Base-by-base conservation (phyloP, 257 asterid species). In the Gentiana macrophylla region DNA sequence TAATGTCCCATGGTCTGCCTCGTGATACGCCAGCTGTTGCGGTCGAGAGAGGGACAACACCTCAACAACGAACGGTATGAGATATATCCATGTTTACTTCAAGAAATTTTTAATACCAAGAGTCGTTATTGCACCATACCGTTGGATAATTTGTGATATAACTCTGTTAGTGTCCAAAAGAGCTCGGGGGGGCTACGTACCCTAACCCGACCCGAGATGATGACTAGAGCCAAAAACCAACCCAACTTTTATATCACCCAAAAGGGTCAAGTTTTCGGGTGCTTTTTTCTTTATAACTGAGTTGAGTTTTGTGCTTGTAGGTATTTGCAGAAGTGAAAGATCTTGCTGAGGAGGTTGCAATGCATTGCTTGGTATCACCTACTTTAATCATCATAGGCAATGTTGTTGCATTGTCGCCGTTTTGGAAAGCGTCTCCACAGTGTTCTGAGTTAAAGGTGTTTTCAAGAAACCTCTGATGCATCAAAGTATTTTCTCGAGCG, bases 1-100 rank as follows among this genome's bases (percentile, higher is more conserved):
- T 92, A 61, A 80, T 88, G 67, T 56, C 53, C 54, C 79, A 78
- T 64, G 94, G 98, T 46, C 73, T 92, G 82, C 94, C 97, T 12
- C 78, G 74, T 2, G 76, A 77, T 70, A 92, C 98, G 8, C 95
- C 97, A 44, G 85, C 97, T 61, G 97, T 74, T 60, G 98, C 97
- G 38, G 77, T 92, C 53, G 97, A 92, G 65, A 88, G 95, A 32
- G 98, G 98, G 64, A 92, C 98, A 12, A 88, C 98, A 52, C 97
- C 94, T 46, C 97, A 88, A 61, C 98, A 92, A 58, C 94, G 94
- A 63, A 56, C 70, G 58, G 95, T 78, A 62, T 54, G 69, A 52
- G 8, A 41, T 41, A 10, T 5, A 41, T 41, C 24, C 24, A 41
- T 41, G 46, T 38, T 41, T 41, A 2, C 6, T 41, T 24, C 24